phyloP scores from a whole-genome alignment of 1,284 basidiomycete species.

The Phaffia rhodozyma region DNA sequence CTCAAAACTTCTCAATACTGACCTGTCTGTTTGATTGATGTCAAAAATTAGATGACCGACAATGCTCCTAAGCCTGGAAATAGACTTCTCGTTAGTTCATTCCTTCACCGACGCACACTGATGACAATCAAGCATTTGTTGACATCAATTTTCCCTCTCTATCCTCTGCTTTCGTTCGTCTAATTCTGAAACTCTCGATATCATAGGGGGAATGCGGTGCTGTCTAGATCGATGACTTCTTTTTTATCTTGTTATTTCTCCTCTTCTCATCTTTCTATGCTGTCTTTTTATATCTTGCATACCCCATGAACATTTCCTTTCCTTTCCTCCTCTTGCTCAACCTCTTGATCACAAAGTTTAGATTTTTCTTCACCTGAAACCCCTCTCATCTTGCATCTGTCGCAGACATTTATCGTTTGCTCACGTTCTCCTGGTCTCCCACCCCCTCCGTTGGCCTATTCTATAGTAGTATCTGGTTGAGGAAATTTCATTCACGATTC shows the following conservation, averaged over 20 bases:
- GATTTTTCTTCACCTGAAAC: background rate
- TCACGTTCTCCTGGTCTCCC: no score
- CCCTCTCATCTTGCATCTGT: background rate
- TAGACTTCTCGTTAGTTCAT: conserved; percentile 1
- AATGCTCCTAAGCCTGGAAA: conserved; percentile 3
- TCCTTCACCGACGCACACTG: background rate
- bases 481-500: no score
- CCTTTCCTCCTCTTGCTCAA: background rate
- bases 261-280: background rate
- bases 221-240: no score
- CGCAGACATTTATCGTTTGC: no score
- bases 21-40: background rate
- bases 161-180: background rate
- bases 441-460: no score
- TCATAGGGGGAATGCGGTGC: background rate
- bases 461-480: no score
- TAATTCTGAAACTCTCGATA: background rate
- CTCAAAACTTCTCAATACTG: background rate
- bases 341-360: background rate
- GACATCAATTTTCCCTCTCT: background rate
- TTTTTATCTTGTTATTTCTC: background rate
- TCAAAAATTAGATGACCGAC: conserved; percentile 11
- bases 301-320: background rate
- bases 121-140: no score
- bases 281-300: background rate